Percentiles rank a stretch among this genome's conserved stretches.
Evolutionary conservation across 768 basidiomycete genomes (phyloP).

Genomic region (Boletus subparvulus): DNA sequence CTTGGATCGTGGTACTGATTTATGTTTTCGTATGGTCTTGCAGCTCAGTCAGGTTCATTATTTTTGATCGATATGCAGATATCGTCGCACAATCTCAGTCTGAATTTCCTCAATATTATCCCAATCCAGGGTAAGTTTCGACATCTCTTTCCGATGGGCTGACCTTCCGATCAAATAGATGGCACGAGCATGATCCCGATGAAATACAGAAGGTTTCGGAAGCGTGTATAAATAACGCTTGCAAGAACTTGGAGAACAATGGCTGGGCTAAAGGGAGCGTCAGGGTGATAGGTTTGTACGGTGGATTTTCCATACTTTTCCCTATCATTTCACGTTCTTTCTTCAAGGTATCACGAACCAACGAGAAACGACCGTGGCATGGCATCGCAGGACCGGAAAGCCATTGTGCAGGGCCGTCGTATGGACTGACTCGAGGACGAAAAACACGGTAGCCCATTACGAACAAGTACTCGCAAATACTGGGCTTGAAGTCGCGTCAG

Average conservation of each 20-base stretch:
- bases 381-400: constrained; percentile 89
- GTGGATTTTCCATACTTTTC: background rate
- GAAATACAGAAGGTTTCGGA: constrained; percentile 79
- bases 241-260: constrained; percentile 63
- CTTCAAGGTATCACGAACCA: constrained; percentile 89
- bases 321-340: constrained; percentile 2
- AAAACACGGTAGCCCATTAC: constrained; percentile 77
- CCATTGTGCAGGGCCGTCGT: constrained; percentile 89
- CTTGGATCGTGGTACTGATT: background rate
- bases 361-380: constrained; percentile 91
- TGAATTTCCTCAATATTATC: constrained; percentile 94
- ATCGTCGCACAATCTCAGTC: constrained; percentile 87
- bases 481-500: constrained; percentile 71
- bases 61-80: constrained; percentile 85
- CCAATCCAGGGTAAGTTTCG: constrained; percentile 68
- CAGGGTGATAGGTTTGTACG: constrained; percentile 81
- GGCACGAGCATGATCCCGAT: constrained; percentile 92
- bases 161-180: constrained; percentile 43
- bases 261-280: constrained; percentile 82
- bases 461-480: constrained; percentile 66
- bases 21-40: background rate
- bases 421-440: constrained; percentile 95
- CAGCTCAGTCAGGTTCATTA: constrained; percentile 88
- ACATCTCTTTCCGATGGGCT: background rate
- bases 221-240: constrained; percentile 70